Evolutionary conservation across 495 filamentous ascomycete genomes (phyloP), one percentile per base, ranked within the genome.

Genomic region (Lasiosphaeria ovina): DNA sequence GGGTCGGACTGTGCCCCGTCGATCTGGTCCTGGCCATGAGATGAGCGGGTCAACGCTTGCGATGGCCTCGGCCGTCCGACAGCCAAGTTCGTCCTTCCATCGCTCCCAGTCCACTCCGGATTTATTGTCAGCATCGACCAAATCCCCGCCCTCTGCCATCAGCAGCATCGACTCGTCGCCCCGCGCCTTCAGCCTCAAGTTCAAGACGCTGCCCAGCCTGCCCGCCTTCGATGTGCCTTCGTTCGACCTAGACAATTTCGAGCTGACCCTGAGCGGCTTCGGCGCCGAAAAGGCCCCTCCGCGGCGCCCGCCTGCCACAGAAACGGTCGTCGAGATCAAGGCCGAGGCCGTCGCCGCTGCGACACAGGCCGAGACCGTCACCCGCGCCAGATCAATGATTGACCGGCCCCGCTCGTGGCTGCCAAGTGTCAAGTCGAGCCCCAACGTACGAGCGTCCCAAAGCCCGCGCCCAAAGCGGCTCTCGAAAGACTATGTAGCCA

Each of bases 321-420:
- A 61, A 51, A 58, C 58, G 51, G 51, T 58, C 17, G 35, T 60
- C n/a, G 55, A 53, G 32, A 34, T 42, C 35, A 55, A 40, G 60
- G 54, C 50, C 7, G 58, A 54, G 16, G 34, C 58, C 24, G 36
- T 32, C 58, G 47, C 62, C 51, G 35, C 52, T 62, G 58, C 51
- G 51, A 45, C 64, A 3, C 45, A n/a, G 45, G 57, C 61, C 57
- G 69, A 74, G 61, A 72, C 62, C 14, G 67, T 66, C 55, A 66
- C 54, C 55, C 67, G 67, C 60, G 74, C 69, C 65, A 75, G 63
- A 55, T 69, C 76, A 54, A 67, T 76, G 60, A 66, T 77, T 58
- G 71, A 69, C 63, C 75, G 77, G 53, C 74, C 76, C 17, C 70
- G 73, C 44, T 76, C 75, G 50, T 79, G 74, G 77, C 72, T 77